Conservation (phyloP, 768 basidiomycete genomes). For the Tylopilus felleus region DNA sequence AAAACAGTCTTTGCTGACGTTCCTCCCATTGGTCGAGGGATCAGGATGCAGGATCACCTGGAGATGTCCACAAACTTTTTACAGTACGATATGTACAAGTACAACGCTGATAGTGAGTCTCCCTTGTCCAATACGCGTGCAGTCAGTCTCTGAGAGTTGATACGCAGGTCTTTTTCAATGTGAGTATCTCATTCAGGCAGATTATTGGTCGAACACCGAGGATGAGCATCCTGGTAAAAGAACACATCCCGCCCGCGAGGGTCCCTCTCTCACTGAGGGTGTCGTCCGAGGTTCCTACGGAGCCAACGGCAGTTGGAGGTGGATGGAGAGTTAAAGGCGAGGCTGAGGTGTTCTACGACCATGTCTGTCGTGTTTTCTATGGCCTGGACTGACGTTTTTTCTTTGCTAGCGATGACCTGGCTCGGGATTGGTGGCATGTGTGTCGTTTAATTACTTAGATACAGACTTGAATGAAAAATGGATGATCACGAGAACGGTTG, state of each 20-base stretch:
- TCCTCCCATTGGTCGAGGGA: constrained; percentile 88
- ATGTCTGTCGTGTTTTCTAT: neutral
- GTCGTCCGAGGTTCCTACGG: constrained; percentile 26
- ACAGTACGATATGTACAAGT: constrained; percentile 8
- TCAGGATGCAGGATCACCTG: constrained; percentile 92
- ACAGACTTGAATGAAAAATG: neutral
- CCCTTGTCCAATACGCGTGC: neutral
- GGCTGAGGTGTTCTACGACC: constrained; percentile 56
- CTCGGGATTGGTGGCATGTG: neutral
- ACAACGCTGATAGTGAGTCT: constrained; percentile 8
- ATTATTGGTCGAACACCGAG: constrained; percentile 40
- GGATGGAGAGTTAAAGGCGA: constrained; percentile 85
- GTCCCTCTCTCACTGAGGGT: constrained; percentile 35
- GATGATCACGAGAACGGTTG: neutral
- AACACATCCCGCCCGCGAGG: constrained; percentile 59
- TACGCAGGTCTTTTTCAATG: neutral
- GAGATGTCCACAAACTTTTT: constrained; percentile 60
- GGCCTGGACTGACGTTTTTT: constrained; percentile 3
- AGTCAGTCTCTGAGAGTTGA: neutral
- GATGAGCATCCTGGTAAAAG: constrained; percentile 91
- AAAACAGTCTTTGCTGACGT: constrained; percentile 93
- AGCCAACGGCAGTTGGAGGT: constrained; percentile 52
- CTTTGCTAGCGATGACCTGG: neutral
- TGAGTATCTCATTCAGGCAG: constrained; percentile 27
- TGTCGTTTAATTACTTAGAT: neutral